These are phyloP conservation scores for Tetradesmus obliquus DNA, from an alignment of 139 green algal species.

Conservation along the genomic window DNA sequence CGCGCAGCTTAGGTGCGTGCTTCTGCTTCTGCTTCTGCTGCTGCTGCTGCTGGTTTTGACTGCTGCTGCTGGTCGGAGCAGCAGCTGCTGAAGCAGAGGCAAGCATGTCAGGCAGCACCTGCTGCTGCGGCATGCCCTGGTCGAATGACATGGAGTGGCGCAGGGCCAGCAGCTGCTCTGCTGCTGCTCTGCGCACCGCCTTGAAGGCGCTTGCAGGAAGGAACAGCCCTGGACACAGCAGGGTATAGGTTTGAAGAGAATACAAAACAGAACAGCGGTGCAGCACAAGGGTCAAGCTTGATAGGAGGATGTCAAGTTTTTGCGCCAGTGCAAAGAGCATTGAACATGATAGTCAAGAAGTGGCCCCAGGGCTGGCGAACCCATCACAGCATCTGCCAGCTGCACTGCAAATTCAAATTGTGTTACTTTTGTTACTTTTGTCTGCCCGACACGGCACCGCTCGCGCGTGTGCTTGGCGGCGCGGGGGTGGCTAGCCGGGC, in stretches of 20 bases:
- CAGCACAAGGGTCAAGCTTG: not conserved
- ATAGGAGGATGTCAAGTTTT: no score
- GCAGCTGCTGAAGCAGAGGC: constrained; percentile 17
- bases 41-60: not conserved
- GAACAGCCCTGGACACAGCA: constrained; percentile 66
- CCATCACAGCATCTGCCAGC: not conserved
- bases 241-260: not conserved
- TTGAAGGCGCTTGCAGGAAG: constrained; percentile 74
- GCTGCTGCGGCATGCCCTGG: constrained; percentile 43
- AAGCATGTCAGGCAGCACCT: constrained; percentile 63
- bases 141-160: constrained; percentile 21
- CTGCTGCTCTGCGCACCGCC: constrained; percentile 69
- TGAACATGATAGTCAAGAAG: not conserved
- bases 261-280: not conserved
- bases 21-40: constrained; percentile 25
- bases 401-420: not conserved
- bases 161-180: constrained; percentile 61
- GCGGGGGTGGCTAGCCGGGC: constrained; percentile 39
- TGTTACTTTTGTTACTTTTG: not conserved
- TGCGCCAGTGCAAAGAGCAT: not conserved
- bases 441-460: constrained; percentile 38
- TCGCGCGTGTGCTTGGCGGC: constrained; percentile 19
- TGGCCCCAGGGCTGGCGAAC: not conserved
- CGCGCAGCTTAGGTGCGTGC: constrained; percentile 43
- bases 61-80: constrained; percentile 16